Base-by-base conservation (phyloP, 2,329 filamentous ascomycete species). In the Pseudopyrenochaeta lycopersici region DNA sequence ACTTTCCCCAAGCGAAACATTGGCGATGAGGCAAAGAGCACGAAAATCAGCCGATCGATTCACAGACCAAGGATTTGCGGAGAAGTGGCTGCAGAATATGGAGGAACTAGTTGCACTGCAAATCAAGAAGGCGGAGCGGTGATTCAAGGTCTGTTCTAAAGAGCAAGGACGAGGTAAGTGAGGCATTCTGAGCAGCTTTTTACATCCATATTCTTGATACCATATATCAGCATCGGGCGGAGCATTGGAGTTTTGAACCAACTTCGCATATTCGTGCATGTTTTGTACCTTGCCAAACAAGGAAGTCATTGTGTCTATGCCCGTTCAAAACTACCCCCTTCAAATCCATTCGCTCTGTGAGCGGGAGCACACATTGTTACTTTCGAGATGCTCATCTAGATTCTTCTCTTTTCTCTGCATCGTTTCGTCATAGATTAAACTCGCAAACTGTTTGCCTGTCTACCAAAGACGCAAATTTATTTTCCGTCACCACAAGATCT, bases 41-140 rank as follows among this genome's bases (percentile, higher is more conserved):
- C 84, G 92, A 32, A 80, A 84, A 64, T 96, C 91, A 5, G 90
- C 93, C 1, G 85, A 86, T 76, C 82, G 95, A 41, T 99, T 99
- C 71, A 93, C 91, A 0, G 94, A 97, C 69, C 88, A 90, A 65
- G 90, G 89, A 54, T 99, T 99, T 78, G 88, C 85, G 1, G 83
- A 83, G 64, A 88, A 87, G 62, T 99, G 95, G 94, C 77, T 91
- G 38, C 76, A 76, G 27, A 86, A 96, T 74, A 85, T 96, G 81
- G 87, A 89, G 68, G 85, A 82, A 66, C 80, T 98, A 54, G 85
- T 97, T 30, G 67, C 68, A 35, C 61, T 83, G 67, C 75, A 74
- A 56, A 47, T 67, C 18, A 44, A 64, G 32, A 56, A 66, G n/a
- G 14, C 17, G 10, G 21, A n/a, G 11, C 3, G n/a, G 36, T 39